A percentile compares a stretch with the other conserved stretches of the same genome.
Conservation (phyloP, 495 filamentous ascomycete genomes). For the Neurospora pannonica region DNA sequence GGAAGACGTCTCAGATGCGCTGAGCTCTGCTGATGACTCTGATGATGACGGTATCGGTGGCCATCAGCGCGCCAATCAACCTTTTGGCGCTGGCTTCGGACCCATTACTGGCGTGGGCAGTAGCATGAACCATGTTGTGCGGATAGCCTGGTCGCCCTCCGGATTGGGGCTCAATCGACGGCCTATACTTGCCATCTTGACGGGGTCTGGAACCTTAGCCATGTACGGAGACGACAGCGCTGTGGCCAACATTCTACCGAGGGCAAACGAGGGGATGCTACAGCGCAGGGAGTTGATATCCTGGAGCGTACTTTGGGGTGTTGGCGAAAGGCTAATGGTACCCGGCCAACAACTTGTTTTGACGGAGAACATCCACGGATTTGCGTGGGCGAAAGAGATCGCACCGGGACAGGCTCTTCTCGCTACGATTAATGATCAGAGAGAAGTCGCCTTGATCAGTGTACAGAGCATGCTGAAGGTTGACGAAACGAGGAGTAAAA, state of each 20-base stretch:
- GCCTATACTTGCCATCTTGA: constrained; percentile 33
- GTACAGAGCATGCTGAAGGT: constrained; percentile 20
- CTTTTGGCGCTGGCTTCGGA: constrained; percentile 33
- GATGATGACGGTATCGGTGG: constrained; percentile 3
- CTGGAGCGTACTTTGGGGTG: constrained; percentile 34
- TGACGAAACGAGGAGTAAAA: constrained; percentile 7
- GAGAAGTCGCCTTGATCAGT: constrained; percentile 33
- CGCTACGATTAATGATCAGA: constrained; percentile 32
- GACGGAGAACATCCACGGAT: constrained; percentile 32
- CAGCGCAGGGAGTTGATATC: constrained; percentile 17
- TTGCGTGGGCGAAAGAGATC: constrained; percentile 37
- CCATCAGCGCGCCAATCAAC: constrained; percentile 10
- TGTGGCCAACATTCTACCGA: constrained; percentile 12
- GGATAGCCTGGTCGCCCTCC: constrained; percentile 35
- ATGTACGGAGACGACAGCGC: constrained; percentile 35
- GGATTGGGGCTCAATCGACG: constrained; percentile 35
- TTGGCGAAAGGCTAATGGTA: constrained; percentile 38
- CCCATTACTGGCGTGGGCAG: constrained; percentile 33
- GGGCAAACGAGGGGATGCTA: constrained; percentile 21
- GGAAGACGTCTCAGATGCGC: neutral
- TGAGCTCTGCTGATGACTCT: neutral
- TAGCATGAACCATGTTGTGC: constrained; percentile 38
- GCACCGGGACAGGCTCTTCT: constrained; percentile 26
- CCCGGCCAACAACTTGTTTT: constrained; percentile 24
- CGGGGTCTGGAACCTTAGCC: constrained; percentile 28